Conservation (phyloP, 805 yeast species). For the Helenozyma rhizophorensis region DNA sequence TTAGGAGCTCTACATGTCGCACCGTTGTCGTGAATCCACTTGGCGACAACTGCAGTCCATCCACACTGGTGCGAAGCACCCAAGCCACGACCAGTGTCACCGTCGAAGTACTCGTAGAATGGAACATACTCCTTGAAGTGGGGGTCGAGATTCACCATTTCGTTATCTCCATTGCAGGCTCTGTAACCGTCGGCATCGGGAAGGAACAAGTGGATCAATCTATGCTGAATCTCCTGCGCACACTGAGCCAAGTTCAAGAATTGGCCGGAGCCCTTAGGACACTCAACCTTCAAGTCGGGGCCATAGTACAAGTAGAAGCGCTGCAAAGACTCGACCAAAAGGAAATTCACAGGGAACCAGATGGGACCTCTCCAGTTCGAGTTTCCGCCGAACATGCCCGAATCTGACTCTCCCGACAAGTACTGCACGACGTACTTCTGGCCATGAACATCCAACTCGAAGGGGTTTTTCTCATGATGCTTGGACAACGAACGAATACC, state of each 20-base stretch:
- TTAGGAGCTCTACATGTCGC: constrained; percentile 55
- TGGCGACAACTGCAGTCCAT: constrained; percentile 92
- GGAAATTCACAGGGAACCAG: constrained; percentile 91
- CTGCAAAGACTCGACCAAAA: constrained; percentile 81
- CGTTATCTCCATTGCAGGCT: constrained; percentile 73
- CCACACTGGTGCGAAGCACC: constrained; percentile 96
- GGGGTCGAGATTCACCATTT: constrained; percentile 53
- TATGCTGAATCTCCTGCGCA: constrained; percentile 85
- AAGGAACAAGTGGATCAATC: constrained; percentile 72
- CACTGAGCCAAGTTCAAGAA: constrained; percentile 77
- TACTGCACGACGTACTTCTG: constrained; percentile 65
- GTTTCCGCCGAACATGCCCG: constrained; percentile 94
- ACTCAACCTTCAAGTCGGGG: constrained; percentile 75
- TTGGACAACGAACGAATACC: constrained; percentile 89
- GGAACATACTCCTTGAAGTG: constrained; percentile 71
- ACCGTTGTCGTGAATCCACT: constrained; percentile 88
- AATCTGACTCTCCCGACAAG: constrained; percentile 84
- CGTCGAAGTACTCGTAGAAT: constrained; percentile 87
- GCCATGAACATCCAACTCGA: constrained; percentile 78
- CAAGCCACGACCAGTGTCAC: constrained; percentile 89
- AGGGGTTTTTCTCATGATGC: constrained; percentile 80
- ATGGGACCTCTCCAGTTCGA: constrained; percentile 98
- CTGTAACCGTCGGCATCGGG: constrained; percentile 63
- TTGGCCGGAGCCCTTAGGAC: constrained; percentile 81
- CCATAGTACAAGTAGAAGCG: constrained; percentile 88